A percentile compares a stretch with the other conserved stretches of the same genome.
These are phyloP conservation scores for Cadophora gregata DNA, from an alignment of 2,329 filamentous ascomycete genomes.

Conservation along the genomic window DNA sequence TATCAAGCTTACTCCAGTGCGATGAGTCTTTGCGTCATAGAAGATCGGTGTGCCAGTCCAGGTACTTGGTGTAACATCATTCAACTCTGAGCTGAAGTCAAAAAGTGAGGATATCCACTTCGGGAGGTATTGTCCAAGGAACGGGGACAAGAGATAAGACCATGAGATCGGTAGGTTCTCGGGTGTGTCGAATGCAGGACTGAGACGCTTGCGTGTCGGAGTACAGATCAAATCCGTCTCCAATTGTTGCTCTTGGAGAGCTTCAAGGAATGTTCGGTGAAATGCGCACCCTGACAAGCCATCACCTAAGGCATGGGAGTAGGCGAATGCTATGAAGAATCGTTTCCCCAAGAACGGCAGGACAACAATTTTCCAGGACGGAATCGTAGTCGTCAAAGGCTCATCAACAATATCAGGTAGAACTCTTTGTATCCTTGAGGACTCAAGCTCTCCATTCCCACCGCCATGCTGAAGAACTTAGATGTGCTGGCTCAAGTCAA, in stretches of 20 bases:
- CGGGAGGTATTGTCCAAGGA: constrained; percentile 11
- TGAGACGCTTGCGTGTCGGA: neutral
- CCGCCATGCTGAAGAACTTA: neutral
- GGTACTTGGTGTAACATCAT: neutral
- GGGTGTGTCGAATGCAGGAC: constrained; percentile 4
- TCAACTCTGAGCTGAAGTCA: neutral
- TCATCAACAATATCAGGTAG: constrained; percentile 1
- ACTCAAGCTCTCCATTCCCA: neutral
- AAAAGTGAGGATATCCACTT: constrained; percentile 5
- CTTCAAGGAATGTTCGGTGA: constrained; percentile 14
- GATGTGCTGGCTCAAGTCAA: constrained; percentile 11
- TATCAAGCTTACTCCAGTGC: constrained; percentile 4
- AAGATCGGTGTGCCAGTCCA: constrained; percentile 13
- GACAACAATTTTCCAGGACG: constrained; percentile 12
- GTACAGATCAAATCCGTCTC: neutral
- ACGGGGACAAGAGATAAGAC: neutral
- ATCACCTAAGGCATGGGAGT: constrained; percentile 6
- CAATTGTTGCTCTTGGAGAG: constrained; percentile 1
- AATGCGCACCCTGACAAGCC: constrained; percentile 11
- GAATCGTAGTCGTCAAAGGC: neutral
- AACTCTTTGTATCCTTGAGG: neutral
- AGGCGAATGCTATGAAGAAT: constrained; percentile 14
- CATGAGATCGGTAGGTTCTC: constrained; percentile 15
- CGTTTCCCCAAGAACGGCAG: constrained; percentile 9
- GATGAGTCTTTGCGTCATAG: constrained; percentile 5